Percentiles rank a stretch among this genome's conserved stretches.
Evolutionary conservation across 257 asterid species (phyloP).

Genomic region (Nicotiana tomentosiformis): DNA sequence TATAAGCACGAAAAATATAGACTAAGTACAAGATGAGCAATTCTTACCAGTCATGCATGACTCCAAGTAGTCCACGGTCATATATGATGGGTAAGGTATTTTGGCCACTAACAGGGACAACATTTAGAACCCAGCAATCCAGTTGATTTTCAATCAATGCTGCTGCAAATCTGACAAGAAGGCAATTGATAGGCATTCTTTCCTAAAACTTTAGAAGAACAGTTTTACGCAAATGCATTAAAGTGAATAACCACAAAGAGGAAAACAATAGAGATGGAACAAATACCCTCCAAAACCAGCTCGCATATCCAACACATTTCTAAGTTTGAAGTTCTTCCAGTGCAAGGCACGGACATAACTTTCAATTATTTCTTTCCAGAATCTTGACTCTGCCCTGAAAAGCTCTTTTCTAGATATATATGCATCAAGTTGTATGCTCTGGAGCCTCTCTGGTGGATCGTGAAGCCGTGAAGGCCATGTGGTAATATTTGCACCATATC

Average conservation of each 20-base stretch:
- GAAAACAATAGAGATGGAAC: slow-evolving; percentile 7
- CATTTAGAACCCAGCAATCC: slow-evolving; percentile 87
- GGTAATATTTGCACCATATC: slow-evolving; percentile 64
- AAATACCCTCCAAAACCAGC: slow-evolving; percentile 94
- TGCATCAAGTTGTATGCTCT: slow-evolving; percentile 74
- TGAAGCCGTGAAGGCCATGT: slow-evolving; percentile 83
- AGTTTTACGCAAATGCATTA: not conserved
- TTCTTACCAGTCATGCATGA: slow-evolving; percentile 85
- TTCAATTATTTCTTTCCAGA: slow-evolving; percentile 68
- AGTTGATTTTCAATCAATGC: slow-evolving; percentile 56
- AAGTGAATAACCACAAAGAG: slow-evolving; percentile 1
- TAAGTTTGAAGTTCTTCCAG: slow-evolving; percentile 51
- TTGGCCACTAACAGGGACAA: slow-evolving; percentile 84
- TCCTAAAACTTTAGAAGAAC: not conserved
- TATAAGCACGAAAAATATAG: not conserved
- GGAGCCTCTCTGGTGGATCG: slow-evolving; percentile 85
- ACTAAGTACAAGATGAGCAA: not conserved
- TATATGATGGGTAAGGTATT: slow-evolving; percentile 83
- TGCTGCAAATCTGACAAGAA: slow-evolving; percentile 65
- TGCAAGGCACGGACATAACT: slow-evolving; percentile 50
- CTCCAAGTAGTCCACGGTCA: slow-evolving; percentile 91
- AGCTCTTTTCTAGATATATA: slow-evolving; percentile 71
- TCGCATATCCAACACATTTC: slow-evolving; percentile 93
- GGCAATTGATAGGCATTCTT: not conserved
- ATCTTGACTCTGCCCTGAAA: slow-evolving; percentile 62